Conservation (phyloP, 495 filamentous ascomycete genomes). For the Barbatosphaeria neglecta region DNA sequence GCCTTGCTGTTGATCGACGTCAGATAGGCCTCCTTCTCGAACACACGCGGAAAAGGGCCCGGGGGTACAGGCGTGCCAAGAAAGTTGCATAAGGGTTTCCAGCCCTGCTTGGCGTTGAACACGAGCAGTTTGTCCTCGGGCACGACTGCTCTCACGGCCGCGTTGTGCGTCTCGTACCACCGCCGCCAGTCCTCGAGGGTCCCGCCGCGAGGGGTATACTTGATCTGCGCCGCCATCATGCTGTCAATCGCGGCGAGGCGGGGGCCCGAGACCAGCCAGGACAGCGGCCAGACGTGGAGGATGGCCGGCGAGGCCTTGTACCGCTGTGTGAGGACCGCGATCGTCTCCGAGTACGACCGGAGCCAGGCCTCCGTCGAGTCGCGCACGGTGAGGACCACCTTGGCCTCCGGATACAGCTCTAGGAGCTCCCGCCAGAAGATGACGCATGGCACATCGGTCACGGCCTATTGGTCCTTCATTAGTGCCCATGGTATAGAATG, state of each 20-base stretch:
- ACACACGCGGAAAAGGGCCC: constrained; percentile 9
- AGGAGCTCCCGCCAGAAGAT: constrained; percentile 57
- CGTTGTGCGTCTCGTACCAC: constrained; percentile 3
- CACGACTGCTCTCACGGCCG: neutral
- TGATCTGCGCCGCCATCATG: neutral
- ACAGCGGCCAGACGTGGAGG: neutral
- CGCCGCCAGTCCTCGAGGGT: neutral
- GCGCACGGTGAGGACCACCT: constrained; percentile 51
- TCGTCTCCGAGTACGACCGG: constrained; percentile 8
- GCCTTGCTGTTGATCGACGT: neutral
- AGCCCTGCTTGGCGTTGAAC: constrained; percentile 12
- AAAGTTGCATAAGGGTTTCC: constrained; percentile 17
- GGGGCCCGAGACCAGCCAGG: neutral
- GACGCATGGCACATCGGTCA: constrained; percentile 55
- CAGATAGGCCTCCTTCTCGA: constrained; percentile 28
- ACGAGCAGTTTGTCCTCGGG: constrained; percentile 5
- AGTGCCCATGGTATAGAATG: constrained; percentile 6
- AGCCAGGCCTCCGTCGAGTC: constrained; percentile 19
- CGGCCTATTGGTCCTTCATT: constrained; percentile 27
- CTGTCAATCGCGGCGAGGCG: neutral
- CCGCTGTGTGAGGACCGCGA: constrained; percentile 1
- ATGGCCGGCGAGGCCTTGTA: neutral
- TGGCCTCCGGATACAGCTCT: constrained; percentile 58
- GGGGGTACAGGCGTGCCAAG: constrained; percentile 10
- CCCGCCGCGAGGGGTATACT: neutral